Evolutionary conservation across 202 grass and related monocot genomes (phyloP), one percentile per base, ranked within the genome.

Genomic region (Sporobolus alterniflorus): DNA sequence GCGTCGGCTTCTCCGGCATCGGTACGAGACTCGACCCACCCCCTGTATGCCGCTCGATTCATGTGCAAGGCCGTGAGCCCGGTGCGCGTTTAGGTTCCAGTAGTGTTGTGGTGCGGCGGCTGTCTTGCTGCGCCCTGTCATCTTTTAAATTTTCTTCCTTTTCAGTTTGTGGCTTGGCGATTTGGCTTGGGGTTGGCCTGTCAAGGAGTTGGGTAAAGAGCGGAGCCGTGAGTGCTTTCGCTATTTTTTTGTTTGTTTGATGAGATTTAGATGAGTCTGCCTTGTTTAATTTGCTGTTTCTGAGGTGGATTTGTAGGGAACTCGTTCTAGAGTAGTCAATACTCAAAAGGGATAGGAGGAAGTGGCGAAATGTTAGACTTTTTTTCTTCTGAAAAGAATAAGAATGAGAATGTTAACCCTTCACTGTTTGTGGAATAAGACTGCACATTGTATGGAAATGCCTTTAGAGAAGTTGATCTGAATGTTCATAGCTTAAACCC

Each of bases 1-100:
- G 93, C 70, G 96, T 96, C 43, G 91, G 85, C 80, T 96, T 99
- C 83, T 83, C 90, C 71, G 49, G 79, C 50, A 82, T 82, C 69
- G 96, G 96, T 95, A 98, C 48, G 20, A 43, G 14, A 11, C 43
- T 66, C 26, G 4, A 3, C 26, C 34, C 8, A 32, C 50, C 2
- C 51, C 17, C 4, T 26, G 28, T 30, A 12, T 32, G 9, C 41
- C 3, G 33, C 21, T n/a, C 33, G 55, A 77, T 90, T 76, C 44
- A 9, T 74, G 56, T 11, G 11, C 87, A 67, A 14, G 66, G 39
- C 26, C 17, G 24, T 36, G 34, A 9, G 11, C 6, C 25, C 0
- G 49, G 17, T 10, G 17, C 52, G 54, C 49, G 62, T 14, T 16
- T 33, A 11, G 7, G 8, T 16, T 8, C n/a, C 41, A 15, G 52